Base-by-base conservation (phyloP, 1,284 basidiomycete genomes). In the Microbotryum scabiosae region DNA sequence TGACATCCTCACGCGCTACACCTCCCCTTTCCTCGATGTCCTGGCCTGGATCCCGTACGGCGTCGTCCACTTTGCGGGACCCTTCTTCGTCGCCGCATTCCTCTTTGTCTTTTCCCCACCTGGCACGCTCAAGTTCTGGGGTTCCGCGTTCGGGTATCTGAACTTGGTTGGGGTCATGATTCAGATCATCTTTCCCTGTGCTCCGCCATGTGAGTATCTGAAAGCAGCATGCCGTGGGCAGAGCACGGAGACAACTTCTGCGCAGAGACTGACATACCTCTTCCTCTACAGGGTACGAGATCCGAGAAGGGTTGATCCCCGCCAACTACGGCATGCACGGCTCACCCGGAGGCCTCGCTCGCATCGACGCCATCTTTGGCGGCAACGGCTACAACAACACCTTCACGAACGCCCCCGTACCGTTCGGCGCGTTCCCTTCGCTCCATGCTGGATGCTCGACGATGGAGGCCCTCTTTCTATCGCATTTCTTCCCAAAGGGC, bases 31-130 rank as follows among this genome's bases (percentile, higher is more conserved):
- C 26, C 83, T 98, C 56, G 94, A 98, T 74, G 82, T 98, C 64
- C 73, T 96, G 57, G 93, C 93, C 0, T 98, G 94, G 94, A 73
- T 97, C 1, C 93, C 94, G 0, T 98, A 98, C 73, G 96, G 96
- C 21, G 83, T 97, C 49, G 79, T 86, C 20, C 94, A 98, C 76
- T 98, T 94, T 75, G 81, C 80, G 23, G 76, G 86, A 41, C 92
- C 93, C 0, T 86, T 91, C 75, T 76, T 91, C 57, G 83, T 90
- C 56, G 87, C 86, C 54, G 79, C 84, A 21, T 79, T 89, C 70
- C 73, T 92, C 10, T 90, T 86, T 82, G 79, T 88, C 36, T 87
- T 88, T 75, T 85, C 87, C 2, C 82, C 87, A 23, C 73, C 73
- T 63, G 84, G 86, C 44, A 82, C 83, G 0, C 82, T 96, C 26